Conservation (phyloP, 805 yeast species). For the Clavispora asparagi region DNA sequence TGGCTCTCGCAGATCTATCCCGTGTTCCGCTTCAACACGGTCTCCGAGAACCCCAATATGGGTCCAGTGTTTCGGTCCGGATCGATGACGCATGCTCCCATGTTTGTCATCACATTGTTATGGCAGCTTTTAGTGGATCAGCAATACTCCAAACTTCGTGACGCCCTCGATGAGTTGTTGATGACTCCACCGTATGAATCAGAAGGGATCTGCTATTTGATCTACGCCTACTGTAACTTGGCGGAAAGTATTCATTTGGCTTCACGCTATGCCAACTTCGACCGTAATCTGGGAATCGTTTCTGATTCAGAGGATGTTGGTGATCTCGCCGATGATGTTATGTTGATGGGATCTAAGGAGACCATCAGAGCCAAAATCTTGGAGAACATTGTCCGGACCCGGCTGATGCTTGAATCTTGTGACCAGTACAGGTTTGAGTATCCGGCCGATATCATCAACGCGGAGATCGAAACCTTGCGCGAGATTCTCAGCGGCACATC, state of each 20-base stretch:
- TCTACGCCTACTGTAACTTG: slow-evolving; percentile 27
- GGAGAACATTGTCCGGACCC: slow-evolving; percentile 3
- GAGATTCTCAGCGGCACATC: background rate
- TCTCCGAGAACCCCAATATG: slow-evolving; percentile 3
- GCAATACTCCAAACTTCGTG: slow-evolving; percentile 28
- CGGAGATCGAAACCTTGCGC: background rate
- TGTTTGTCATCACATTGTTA: slow-evolving; percentile 34
- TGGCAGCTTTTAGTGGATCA: slow-evolving; percentile 40
- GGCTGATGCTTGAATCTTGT: slow-evolving; percentile 16
- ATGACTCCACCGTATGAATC: slow-evolving; percentile 38
- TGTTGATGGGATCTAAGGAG: slow-evolving; percentile 10
- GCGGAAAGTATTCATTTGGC: slow-evolving; percentile 19
- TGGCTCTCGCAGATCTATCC: slow-evolving; percentile 31
- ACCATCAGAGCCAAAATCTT: slow-evolving; percentile 7
- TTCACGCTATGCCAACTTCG: slow-evolving; percentile 1
- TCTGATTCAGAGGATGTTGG: slow-evolving; percentile 7
- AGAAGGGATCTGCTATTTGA: slow-evolving; percentile 38
- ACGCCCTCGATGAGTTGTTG: slow-evolving; percentile 30
- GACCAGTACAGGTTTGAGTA: slow-evolving; percentile 19
- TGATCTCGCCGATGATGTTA: slow-evolving; percentile 13
- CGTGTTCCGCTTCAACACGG: slow-evolving; percentile 4
- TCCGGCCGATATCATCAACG: slow-evolving; percentile 15
- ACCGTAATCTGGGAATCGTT: slow-evolving; percentile 3
- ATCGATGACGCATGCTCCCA: slow-evolving; percentile 35
- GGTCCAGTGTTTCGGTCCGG: slow-evolving; percentile 40